Percentiles rank a stretch among this genome's conserved stretches.
phyloP scores from a whole-genome alignment of 129 eudicot species.

The Centrapalus pauciflorus region DNA sequence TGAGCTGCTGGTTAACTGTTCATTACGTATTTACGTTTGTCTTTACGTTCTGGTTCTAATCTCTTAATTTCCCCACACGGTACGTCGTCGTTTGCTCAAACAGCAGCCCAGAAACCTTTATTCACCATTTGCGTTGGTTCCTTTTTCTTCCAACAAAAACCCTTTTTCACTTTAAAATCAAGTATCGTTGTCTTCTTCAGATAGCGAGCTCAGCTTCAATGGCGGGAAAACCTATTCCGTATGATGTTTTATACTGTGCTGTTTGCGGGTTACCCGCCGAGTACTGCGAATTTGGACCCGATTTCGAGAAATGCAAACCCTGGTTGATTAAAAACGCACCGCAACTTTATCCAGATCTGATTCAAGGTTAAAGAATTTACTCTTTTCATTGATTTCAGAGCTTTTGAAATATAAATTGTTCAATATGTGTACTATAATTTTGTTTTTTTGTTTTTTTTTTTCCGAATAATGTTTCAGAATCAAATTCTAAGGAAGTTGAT shows the following conservation, averaged over 20 bases:
- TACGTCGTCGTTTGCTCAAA: background rate
- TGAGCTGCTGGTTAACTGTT: no score
- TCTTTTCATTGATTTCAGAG: background rate
- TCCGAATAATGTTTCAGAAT: slow-evolving; percentile 29
- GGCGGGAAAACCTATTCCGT: slow-evolving; percentile 74
- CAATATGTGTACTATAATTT: background rate
- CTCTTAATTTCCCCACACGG: no score
- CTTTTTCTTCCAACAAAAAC: slow-evolving; percentile 4
- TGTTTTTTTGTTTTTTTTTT: background rate
- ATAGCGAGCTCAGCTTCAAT: slow-evolving; percentile 16
- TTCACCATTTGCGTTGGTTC: slow-evolving; percentile 2
- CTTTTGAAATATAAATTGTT: background rate
- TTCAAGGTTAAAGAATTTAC: slow-evolving; percentile 38
- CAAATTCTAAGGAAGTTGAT: slow-evolving; percentile 56
- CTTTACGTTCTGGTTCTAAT: no score
- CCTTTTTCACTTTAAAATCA: background rate
- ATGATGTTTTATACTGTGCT: slow-evolving; percentile 62
- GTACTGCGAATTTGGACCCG: slow-evolving; percentile 89
- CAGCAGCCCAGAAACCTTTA: background rate
- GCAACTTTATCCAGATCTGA: slow-evolving; percentile 67
- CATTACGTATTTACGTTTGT: no score
- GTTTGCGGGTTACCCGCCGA: slow-evolving; percentile 79
- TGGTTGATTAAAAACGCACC: slow-evolving; percentile 88
- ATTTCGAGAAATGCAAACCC: slow-evolving; percentile 88
- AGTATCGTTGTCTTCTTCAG: background rate